Percentiles rank a stretch among this genome's conserved stretches.
Conservation (phyloP, 1,284 basidiomycete genomes). For the Ustilago esculenta region DNA sequence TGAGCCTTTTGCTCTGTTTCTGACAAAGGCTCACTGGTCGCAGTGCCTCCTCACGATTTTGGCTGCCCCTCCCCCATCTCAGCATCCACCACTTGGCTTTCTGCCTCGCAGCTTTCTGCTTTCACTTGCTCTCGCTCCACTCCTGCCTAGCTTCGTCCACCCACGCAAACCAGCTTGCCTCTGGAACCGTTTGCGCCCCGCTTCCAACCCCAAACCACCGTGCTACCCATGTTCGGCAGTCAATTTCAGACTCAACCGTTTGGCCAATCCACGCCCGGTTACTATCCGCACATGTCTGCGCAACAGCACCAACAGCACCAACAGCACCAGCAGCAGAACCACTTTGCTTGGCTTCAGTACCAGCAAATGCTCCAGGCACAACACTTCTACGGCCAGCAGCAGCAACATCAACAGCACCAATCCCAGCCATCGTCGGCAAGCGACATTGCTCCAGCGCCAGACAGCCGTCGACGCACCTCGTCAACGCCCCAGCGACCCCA, state of each 20-base stretch:
- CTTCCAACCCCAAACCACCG: background rate
- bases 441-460: constrained; percentile 20
- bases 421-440: constrained; percentile 11
- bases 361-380: constrained; percentile 59
- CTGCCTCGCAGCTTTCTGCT: background rate
- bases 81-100: background rate
- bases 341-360: constrained; percentile 58
- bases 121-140: background rate
- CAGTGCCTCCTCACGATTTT: too few species aligned
- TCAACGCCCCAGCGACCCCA: constrained; percentile 59
- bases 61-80: background rate
- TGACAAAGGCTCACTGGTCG: too few species aligned
- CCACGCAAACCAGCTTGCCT: background rate
- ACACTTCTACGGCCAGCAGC: constrained; percentile 44
- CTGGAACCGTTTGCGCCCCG: background rate
- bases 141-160: too few species aligned
- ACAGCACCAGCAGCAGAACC: constrained; percentile 44
- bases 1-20: background rate
- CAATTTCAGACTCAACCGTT: constrained; percentile 52
- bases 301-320: constrained; percentile 44
- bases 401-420: constrained; percentile 25
- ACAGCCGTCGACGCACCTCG: constrained; percentile 52
- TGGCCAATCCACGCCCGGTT: constrained; percentile 51
- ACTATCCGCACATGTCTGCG: constrained; percentile 43
- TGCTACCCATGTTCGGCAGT: constrained; percentile 42